Base-by-base conservation (phyloP, 257 asterid species). In the Striga asiatica region DNA sequence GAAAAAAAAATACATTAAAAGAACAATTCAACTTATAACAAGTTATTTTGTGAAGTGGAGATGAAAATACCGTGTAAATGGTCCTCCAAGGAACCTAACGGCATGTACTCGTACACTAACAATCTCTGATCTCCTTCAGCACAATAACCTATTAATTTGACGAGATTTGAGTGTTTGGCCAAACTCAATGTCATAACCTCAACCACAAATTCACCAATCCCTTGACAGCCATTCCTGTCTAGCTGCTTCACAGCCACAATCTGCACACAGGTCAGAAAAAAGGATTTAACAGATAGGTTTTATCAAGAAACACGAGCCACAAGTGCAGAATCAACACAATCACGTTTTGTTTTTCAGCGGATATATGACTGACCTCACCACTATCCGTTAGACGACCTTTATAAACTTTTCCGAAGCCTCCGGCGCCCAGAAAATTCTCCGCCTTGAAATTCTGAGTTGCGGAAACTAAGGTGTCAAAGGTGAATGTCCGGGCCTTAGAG, bases 41-140 rank as follows among this genome's bases (percentile, higher is more conserved):
- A 19, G 21, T 8, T 6, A 0, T 12, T 46, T 19, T 8, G 10
- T 20, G n/a, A 8, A 4, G 2, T 19, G 1, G 41, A 4, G 3
- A 6, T 42, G 5, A 6, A 39, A 71, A 59, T 74, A 86, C 96
- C 93, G 31, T 74, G 68, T 54, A 87, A 70, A 77, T 87, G 94
- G 52, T 79, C 89, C 73, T 87, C 96, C 66, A 87, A 58, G 4
- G 96, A 87, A 60, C 96, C 89, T 13, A 87, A 72, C 8, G 82
- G 76, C 96, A 87, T 81, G 73, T n/a, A 81, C 74, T 87, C 94
- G 2, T 87, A 87, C 41, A 87, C 96, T 53, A 87, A 71, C 25
- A 87, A 69, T 65, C 89, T 77, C 60, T 87, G 87, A 62, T 68
- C 77, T 34, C 87, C 94, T 58, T 83, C 89, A 1, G 82, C 81